Conservation (phyloP, 2,329 filamentous ascomycete genomes). For the Emmonsia crescens region DNA sequence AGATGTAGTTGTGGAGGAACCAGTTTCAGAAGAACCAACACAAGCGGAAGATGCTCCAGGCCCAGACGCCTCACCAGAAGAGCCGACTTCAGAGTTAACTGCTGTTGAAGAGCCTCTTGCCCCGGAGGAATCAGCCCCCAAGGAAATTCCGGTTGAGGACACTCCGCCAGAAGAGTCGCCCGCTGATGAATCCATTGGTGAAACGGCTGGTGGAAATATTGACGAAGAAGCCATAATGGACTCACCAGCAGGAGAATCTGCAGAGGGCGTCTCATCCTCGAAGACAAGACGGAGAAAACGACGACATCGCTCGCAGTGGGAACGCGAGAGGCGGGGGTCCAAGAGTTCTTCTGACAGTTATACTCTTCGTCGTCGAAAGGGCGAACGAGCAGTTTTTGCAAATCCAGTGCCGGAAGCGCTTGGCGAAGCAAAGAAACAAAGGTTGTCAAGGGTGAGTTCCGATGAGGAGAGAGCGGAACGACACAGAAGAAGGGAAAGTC, state of each 20-base stretch:
- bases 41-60: constrained; percentile 9
- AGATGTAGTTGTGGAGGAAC: constrained; percentile 4
- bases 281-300: constrained; percentile 20
- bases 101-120: constrained; percentile 5
- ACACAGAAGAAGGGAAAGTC: constrained; percentile 10
- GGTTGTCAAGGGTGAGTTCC: constrained; percentile 9
- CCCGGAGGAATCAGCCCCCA: constrained; percentile 8
- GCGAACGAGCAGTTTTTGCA: constrained; percentile 23
- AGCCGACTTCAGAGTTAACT: constrained; percentile 5
- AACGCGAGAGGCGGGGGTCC: constrained; percentile 26
- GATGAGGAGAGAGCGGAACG: constrained; percentile 25
- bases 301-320: constrained; percentile 21
- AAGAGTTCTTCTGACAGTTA: constrained; percentile 28
- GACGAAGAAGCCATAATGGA: constrained; percentile 1
- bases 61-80: constrained; percentile 7
- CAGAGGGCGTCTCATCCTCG: neutral
- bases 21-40: constrained; percentile 6
- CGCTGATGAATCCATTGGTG: neutral
- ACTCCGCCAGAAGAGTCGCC: neutral
- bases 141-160: neutral
- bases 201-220: neutral
- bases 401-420: constrained; percentile 26
- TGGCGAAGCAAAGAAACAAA: constrained; percentile 26
- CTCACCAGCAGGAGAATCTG: constrained; percentile 4
- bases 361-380: constrained; percentile 23